phyloP scores from a whole-genome alignment of 2,329 filamentous ascomycete species.

The Diplodia mutila region DNA sequence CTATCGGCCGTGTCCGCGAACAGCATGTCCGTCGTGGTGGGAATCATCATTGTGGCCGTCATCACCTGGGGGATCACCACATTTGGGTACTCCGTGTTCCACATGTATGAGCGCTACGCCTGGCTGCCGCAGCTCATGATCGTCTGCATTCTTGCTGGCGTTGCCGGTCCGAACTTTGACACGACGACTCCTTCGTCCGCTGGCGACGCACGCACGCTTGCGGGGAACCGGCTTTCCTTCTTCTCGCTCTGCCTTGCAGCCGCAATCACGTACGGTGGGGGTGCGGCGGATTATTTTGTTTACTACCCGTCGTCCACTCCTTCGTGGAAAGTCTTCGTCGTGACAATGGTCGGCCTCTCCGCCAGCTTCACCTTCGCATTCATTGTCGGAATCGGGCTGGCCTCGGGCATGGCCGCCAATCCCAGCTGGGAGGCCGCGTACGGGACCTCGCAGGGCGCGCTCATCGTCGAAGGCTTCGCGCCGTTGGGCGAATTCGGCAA shows the following conservation, averaged over 20 bases:
- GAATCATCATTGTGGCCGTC: conserved; percentile 67
- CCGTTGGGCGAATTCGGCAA: conserved; percentile 66
- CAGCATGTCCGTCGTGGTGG: conserved; percentile 66
- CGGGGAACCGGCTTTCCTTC: conserved; percentile 66
- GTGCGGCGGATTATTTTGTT: conserved; percentile 69
- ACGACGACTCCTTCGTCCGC: conserved; percentile 52
- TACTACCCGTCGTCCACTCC: conserved; percentile 63
- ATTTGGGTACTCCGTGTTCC: conserved; percentile 70
- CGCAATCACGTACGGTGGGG: conserved; percentile 65
- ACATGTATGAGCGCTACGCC: conserved; percentile 69
- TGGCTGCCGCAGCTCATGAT: conserved; percentile 67
- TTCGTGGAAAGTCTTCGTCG: conserved; percentile 57
- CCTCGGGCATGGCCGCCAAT: conserved; percentile 58
- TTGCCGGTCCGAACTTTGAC: conserved; percentile 64
- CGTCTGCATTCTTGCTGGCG: conserved; percentile 64
- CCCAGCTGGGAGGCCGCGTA: conserved; percentile 62
- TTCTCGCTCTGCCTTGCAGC: conserved; percentile 70
- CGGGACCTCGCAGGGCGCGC: conserved; percentile 61
- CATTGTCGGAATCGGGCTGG: conserved; percentile 65
- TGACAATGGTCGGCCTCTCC: conserved; percentile 61
- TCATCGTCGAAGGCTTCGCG: conserved; percentile 65
- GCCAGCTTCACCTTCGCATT: conserved; percentile 65
- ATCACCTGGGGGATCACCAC: conserved; percentile 67
- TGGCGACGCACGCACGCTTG: conserved; percentile 57
- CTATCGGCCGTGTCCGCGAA: conserved; percentile 65